Conservation (phyloP, 192 early-diverging fungal species). For the Backusella liffmaniae region DNA sequence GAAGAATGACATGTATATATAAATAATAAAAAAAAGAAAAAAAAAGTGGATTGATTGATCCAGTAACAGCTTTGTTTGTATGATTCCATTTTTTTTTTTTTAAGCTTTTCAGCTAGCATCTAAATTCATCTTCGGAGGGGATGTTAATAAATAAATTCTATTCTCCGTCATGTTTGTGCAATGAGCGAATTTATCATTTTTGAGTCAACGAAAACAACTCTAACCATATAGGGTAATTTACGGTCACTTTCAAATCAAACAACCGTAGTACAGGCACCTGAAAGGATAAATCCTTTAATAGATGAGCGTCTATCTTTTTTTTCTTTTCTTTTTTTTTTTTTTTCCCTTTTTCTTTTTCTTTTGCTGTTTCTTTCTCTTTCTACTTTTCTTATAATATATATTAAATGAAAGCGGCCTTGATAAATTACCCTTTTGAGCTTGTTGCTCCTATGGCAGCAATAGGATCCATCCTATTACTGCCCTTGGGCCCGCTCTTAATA, state of each 20-base stretch:
- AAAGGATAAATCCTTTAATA: conserved; percentile 8
- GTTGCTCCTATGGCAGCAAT: conserved; percentile 46
- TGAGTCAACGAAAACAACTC: not conserved
- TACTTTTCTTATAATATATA: not conserved
- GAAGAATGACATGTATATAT: not conserved
- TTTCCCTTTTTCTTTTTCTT: not conserved
- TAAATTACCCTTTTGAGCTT: conserved; percentile 45
- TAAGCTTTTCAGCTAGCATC: not conserved
- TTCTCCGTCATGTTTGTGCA: conserved; percentile 6
- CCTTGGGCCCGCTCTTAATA: conserved; percentile 44
- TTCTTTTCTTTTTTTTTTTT: not conserved
- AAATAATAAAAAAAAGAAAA: not conserved
- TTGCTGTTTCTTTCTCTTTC: conserved; percentile 1
- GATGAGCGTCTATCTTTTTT: conserved; percentile 7
- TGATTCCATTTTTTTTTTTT: not conserved
- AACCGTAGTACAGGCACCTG: not conserved
- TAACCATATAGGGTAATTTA: not conserved
- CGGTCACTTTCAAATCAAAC: conserved; percentile 7
- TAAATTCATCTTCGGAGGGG: not conserved
- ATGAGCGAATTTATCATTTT: not conserved
- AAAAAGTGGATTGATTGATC: not conserved
- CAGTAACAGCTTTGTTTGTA: conserved; percentile 7
- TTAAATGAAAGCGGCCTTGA: conserved; percentile 9
- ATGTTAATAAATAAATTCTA: not conserved
- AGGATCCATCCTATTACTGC: conserved; percentile 37